phyloP scores from a whole-genome alignment of 495 filamentous ascomycete species.

The Lasiosphaeria hispida region DNA sequence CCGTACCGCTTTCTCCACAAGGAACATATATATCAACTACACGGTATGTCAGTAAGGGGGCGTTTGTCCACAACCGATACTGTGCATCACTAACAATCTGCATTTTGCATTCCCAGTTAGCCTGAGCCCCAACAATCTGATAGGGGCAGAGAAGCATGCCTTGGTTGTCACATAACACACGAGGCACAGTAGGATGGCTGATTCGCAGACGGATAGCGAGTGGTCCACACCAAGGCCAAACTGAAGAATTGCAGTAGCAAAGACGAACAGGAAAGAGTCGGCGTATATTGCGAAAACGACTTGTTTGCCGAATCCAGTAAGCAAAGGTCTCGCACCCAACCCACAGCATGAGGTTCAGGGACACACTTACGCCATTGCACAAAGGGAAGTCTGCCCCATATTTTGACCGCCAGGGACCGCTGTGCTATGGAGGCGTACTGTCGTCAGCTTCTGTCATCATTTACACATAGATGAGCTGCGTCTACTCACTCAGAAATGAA shows the following conservation, averaged over 20 bases:
- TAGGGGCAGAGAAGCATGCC: constrained; percentile 23
- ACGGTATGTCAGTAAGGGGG: not conserved
- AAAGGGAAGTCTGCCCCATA: constrained; percentile 45
- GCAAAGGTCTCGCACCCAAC: not conserved
- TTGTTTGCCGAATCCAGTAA: constrained; percentile 13
- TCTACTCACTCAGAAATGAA: constrained; percentile 44
- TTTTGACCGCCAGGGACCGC: constrained; percentile 34
- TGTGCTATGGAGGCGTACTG: constrained; percentile 30
- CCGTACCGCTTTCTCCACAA: constrained; percentile 53
- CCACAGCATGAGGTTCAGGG: not conserved
- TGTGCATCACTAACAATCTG: constrained; percentile 36
- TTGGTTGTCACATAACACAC: constrained; percentile 55
- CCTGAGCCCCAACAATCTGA: not conserved
- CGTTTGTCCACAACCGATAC: no score
- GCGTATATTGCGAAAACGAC: constrained; percentile 52
- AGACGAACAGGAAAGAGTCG: constrained; percentile 51
- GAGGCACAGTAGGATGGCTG: constrained; percentile 49
- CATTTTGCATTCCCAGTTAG: not conserved
- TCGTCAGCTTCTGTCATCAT: not conserved
- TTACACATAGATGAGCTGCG: not conserved
- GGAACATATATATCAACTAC: constrained; percentile 52
- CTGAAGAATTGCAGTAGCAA: constrained; percentile 48
- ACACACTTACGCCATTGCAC: constrained; percentile 46
- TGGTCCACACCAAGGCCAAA: constrained; percentile 48
- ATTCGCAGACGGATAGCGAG: constrained; percentile 42